These are phyloP conservation scores for Fusarium cyanostomum DNA, from an alignment of 2,329 filamentous ascomycete genomes.

Conservation along the genomic window DNA sequence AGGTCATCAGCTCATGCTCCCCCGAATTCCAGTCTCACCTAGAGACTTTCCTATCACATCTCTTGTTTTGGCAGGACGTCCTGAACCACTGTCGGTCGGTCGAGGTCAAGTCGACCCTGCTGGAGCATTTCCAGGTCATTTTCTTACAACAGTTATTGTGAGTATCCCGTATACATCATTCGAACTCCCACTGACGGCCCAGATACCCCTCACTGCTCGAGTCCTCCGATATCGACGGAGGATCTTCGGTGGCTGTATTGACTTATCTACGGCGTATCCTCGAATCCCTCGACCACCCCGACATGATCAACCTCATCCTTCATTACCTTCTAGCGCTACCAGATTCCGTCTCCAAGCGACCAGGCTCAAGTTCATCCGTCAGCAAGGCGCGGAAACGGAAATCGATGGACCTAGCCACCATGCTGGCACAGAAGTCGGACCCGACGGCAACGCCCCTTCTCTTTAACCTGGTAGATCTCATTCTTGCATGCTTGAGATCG, in stretches of 20 bases:
- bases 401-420: constrained; percentile 85
- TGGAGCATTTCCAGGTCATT: constrained; percentile 97
- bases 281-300: constrained; percentile 89
- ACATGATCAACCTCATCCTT: constrained; percentile 92
- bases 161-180: constrained; percentile 44
- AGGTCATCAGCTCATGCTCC: constrained; percentile 78
- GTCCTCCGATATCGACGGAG: constrained; percentile 95
- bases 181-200: constrained; percentile 9
- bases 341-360: constrained; percentile 55
- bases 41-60: constrained; percentile 91
- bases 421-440: constrained; percentile 79
- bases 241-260: constrained; percentile 93
- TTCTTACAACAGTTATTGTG: constrained; percentile 94
- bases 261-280: constrained; percentile 93
- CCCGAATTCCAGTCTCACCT: constrained; percentile 84
- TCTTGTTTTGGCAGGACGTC: constrained; percentile 98
- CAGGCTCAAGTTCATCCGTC: constrained; percentile 59
- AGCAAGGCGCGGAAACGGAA: constrained; percentile 83
- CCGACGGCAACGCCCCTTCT: constrained; percentile 80
- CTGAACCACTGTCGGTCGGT: constrained; percentile 92
- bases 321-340: constrained; percentile 90
- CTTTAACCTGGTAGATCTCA: constrained; percentile 92
- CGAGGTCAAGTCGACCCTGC: constrained; percentile 89
- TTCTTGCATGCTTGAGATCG: constrained; percentile 85
- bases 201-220: constrained; percentile 96